A percentile compares a stretch with the other conserved stretches of the same genome.
Evolutionary conservation across 2,329 filamentous ascomycete species (phyloP).

Genomic region (Gyromitra esculenta): DNA sequence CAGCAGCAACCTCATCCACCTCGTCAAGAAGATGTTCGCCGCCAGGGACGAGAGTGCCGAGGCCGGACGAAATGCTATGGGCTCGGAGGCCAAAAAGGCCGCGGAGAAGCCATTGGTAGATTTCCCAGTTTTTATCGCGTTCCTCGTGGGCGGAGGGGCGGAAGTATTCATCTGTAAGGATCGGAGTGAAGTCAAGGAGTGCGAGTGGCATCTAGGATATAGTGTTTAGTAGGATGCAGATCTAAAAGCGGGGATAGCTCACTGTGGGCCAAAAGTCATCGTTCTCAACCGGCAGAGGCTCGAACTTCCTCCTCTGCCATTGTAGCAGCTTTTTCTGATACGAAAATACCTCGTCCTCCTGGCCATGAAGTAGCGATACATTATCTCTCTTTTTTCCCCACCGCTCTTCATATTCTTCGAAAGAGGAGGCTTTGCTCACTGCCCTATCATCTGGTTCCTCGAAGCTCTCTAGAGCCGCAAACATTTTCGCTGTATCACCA

Average conservation of each 20-base stretch:
- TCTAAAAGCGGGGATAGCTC: neutral
- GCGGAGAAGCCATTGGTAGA: slow-evolving; percentile 66
- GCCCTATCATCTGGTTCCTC: neutral
- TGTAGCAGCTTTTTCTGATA: slow-evolving; percentile 10
- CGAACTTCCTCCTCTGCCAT: slow-evolving; percentile 12
- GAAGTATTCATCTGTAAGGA: slow-evolving; percentile 31
- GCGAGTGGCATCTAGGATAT: slow-evolving; percentile 19
- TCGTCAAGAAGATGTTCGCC: slow-evolving; percentile 67
- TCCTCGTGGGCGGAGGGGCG: slow-evolving; percentile 56
- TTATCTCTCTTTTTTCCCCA: neutral
- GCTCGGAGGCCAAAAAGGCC: slow-evolving; percentile 61
- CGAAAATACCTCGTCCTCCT: slow-evolving; percentile 11
- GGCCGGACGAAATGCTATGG: slow-evolving; percentile 61
- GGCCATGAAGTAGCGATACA: neutral
- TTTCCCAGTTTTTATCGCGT: slow-evolving; percentile 62
- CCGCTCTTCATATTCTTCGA: slow-evolving; percentile 7
- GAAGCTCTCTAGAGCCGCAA: slow-evolving; percentile 2
- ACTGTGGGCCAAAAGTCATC: neutral
- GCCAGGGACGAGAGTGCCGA: slow-evolving; percentile 70
- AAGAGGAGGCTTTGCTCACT: neutral
- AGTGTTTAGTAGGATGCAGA: neutral
- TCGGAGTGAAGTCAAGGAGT: slow-evolving; percentile 51
- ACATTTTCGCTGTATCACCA: neutral
- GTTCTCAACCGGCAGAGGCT: neutral
- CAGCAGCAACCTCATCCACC: slow-evolving; percentile 48